Evolutionary conservation across 805 yeast species (phyloP), one percentile per base, ranked within the genome.

Genomic region (Suhomyces vadensis): DNA sequence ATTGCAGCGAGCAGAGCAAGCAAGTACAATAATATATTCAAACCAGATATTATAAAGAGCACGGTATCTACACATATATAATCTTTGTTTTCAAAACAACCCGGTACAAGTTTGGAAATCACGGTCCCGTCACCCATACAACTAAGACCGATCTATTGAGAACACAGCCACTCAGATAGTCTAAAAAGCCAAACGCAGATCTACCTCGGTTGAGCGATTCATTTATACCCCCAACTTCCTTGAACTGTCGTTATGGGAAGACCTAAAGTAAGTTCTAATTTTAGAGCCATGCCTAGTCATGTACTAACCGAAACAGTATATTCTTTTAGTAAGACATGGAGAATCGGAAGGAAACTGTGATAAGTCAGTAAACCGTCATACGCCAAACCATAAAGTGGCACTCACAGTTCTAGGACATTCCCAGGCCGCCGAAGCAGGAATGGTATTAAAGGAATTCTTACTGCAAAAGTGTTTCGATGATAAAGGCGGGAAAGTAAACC

Each of bases 331-430:
- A 9, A 81, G 97, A 51, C 97, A 91, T 60, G 97, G 97, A 20
- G 97, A 91, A 58, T 85, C 94, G 4, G 95, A 87, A 57, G 95
- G 96, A 6, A 91, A 91, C 65, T 80, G 79, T 52, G 95, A 91
- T 64, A 90, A 91, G 60, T 67, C 81, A 1, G 90, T 91, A 41
- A 91, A 91, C 61, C 72, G 84, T 44, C 74, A 75, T 56, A 78
- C 83, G 1, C 89, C 97, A 1, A 91, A 91, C 62, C 97, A 91
- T 65, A 69, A 77, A 54, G 84, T 91, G 3, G 78, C 85, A 5
- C 67, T 91, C 39, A 91, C 97, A 0, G 73, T 68, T 7, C 67
- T 71, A 9, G 97, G 97, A 0, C 85, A 81, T 57, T 50, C 53
- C 5, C 89, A 85, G 55, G 87, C 90, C 0, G 53, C 56, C 6